These are phyloP conservation scores for Aspergillus sclerotioniger DNA, from an alignment of 495 filamentous ascomycete genomes.

Conservation along the genomic window DNA sequence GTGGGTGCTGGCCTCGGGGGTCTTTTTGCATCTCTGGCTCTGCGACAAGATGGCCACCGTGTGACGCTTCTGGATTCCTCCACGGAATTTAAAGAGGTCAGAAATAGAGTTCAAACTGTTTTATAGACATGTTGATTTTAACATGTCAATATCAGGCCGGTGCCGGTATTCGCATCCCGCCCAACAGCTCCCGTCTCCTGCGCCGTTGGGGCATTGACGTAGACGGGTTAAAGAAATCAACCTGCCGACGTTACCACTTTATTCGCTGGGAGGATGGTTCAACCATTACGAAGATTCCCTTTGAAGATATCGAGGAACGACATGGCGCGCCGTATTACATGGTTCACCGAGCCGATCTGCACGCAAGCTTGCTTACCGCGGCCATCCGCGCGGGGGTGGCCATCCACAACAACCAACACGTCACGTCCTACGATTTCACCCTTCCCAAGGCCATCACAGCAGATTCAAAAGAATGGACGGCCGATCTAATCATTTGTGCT, in stretches of 20 bases:
- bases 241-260: not conserved
- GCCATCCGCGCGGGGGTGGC: not conserved
- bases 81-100: not conserved
- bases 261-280: not conserved
- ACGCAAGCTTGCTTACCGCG: conserved; percentile 17
- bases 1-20: conserved; percentile 48
- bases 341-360: conserved; percentile 53
- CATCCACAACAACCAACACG: not conserved
- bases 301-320: not conserved
- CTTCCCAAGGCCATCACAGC: not conserved
- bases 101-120: not conserved
- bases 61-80: conserved; percentile 6
- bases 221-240: not conserved
- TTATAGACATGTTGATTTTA: not conserved
- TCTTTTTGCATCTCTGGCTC: conserved; percentile 39
- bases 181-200: conserved; percentile 44
- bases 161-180: conserved; percentile 44
- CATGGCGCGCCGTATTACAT: conserved; percentile 21
- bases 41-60: conserved; percentile 23
- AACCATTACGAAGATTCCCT: not conserved
- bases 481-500: not conserved
- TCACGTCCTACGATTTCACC: not conserved
- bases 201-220: conserved; percentile 28
- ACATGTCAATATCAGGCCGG: conserved; percentile 39
- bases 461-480: not conserved